phyloP scores from a whole-genome alignment of 2,329 filamentous ascomycete genomes.

The Epichloe sibirici region DNA sequence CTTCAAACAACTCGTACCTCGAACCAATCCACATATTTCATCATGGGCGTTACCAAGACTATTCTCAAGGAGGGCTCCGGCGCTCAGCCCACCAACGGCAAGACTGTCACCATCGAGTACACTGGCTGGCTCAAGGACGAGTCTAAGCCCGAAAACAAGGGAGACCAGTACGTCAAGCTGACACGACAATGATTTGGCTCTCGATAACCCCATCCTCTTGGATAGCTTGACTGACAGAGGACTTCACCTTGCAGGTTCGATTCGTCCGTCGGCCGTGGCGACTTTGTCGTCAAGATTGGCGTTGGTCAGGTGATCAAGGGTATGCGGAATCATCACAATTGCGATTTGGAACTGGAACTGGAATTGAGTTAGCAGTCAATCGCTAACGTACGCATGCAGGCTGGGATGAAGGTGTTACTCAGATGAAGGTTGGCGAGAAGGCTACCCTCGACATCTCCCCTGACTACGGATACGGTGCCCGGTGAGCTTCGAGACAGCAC shows the following conservation, averaged over 20 bases:
- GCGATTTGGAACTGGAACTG: conserved; percentile 7
- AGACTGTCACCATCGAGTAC: conserved; percentile 81
- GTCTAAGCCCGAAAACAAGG: conserved; percentile 49
- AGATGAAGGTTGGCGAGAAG: conserved; percentile 88
- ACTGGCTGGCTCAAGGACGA: conserved; percentile 73
- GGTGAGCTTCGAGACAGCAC: conserved; percentile 32
- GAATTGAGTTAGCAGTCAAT: conserved; percentile 1
- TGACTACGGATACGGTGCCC: conserved; percentile 10
- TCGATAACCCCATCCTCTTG: background rate
- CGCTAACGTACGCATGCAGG: conserved; percentile 30
- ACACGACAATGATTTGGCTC: background rate
- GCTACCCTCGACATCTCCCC: conserved; percentile 67
- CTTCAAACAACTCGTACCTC: background rate
- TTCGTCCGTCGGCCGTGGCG: conserved; percentile 63
- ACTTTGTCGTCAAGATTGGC: conserved; percentile 71
- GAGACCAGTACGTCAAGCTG: conserved; percentile 48
- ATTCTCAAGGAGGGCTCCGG: conserved; percentile 49
- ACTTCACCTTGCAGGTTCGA: conserved; percentile 57
- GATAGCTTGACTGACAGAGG: background rate
- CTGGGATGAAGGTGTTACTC: conserved; percentile 73
- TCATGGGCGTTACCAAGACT: conserved; percentile 65
- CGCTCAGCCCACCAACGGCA: conserved; percentile 48
- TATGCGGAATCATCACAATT: conserved; percentile 23
- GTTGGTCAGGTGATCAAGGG: conserved; percentile 77
- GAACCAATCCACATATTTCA: conserved; percentile 13